These are phyloP conservation scores for Exophiala viscosa DNA, from an alignment of 2,329 filamentous ascomycete genomes.

Conservation along the genomic window DNA sequence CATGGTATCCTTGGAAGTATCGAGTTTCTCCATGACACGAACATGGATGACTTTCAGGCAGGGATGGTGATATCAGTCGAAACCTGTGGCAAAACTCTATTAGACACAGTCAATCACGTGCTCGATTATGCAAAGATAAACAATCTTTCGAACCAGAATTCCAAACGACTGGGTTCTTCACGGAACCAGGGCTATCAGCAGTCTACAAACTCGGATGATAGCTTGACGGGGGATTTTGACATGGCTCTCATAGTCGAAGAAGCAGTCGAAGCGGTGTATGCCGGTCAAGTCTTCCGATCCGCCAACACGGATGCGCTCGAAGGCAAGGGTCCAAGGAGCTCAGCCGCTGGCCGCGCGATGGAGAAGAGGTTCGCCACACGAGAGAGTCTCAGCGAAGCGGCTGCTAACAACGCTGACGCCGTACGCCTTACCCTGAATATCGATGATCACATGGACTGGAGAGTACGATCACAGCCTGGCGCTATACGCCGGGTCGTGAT, in stretches of 20 bases:
- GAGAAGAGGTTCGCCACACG: slow-evolving; percentile 3
- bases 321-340: slow-evolving; percentile 9
- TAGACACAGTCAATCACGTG: slow-evolving; percentile 45
- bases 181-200: slow-evolving; percentile 4
- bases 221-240: slow-evolving; percentile 33
- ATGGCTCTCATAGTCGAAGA: slow-evolving; percentile 30
- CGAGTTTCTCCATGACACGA: slow-evolving; percentile 39
- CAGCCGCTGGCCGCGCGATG: slow-evolving; percentile 17
- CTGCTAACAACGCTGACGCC: not conserved
- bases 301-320: slow-evolving; percentile 16
- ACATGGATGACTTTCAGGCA: slow-evolving; percentile 39
- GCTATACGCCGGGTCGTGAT: slow-evolving; percentile 55
- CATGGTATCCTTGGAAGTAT: slow-evolving; percentile 43
- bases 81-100: slow-evolving; percentile 40
- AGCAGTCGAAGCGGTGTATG: slow-evolving; percentile 53
- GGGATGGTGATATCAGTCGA: slow-evolving; percentile 40
- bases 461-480: slow-evolving; percentile 54
- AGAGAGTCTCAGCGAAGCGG: slow-evolving; percentile 10
- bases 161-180: slow-evolving; percentile 1
- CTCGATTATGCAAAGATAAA: slow-evolving; percentile 55
- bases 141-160: slow-evolving; percentile 26
- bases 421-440: slow-evolving; percentile 49
- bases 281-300: slow-evolving; percentile 40
- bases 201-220: slow-evolving; percentile 20
- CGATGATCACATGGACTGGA: slow-evolving; percentile 48